Conservation (phyloP, 75 land plant species). For the Adiantum capillusveneris region DNA sequence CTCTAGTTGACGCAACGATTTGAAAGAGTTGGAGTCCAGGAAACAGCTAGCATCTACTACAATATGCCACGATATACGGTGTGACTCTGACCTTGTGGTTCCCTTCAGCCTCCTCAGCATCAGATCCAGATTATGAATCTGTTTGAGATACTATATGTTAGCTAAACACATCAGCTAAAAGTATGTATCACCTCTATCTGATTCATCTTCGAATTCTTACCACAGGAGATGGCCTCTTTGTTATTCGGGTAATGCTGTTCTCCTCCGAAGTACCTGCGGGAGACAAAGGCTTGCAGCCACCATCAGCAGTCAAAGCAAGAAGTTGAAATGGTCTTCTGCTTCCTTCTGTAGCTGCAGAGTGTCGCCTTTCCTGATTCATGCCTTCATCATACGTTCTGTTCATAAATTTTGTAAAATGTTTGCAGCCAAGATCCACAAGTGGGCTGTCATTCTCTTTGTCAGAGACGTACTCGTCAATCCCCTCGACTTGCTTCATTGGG, state of each 20-base stretch:
- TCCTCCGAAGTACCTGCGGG: not conserved
- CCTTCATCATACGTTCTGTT: not conserved
- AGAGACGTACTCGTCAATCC: conserved; percentile 37
- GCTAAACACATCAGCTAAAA: conserved; percentile 42
- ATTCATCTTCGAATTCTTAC: conserved; percentile 20
- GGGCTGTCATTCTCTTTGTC: conserved; percentile 55
- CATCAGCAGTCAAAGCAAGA: conserved; percentile 8
- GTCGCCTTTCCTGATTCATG: not conserved
- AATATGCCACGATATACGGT: conserved; percentile 52
- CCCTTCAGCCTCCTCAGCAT: not conserved
- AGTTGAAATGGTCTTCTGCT: not conserved
- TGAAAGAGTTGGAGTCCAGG: conserved; percentile 47
- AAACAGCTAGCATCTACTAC: conserved; percentile 63
- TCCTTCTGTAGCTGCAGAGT: not conserved
- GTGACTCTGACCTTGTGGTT: conserved; percentile 11
- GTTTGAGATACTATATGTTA: too few relatives aligned
- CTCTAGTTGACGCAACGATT: conserved; percentile 60
- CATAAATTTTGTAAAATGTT: not conserved
- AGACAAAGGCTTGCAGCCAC: not conserved
- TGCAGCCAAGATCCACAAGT: not conserved
- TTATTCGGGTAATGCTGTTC: not conserved
- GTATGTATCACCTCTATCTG: conserved; percentile 56
- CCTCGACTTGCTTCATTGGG: not conserved
- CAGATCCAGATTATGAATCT: not conserved
- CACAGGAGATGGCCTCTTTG: conserved; percentile 8